phyloP scores from a whole-genome alignment of 192 early-diverging fungal species.

The Linnemannia zychae region DNA sequence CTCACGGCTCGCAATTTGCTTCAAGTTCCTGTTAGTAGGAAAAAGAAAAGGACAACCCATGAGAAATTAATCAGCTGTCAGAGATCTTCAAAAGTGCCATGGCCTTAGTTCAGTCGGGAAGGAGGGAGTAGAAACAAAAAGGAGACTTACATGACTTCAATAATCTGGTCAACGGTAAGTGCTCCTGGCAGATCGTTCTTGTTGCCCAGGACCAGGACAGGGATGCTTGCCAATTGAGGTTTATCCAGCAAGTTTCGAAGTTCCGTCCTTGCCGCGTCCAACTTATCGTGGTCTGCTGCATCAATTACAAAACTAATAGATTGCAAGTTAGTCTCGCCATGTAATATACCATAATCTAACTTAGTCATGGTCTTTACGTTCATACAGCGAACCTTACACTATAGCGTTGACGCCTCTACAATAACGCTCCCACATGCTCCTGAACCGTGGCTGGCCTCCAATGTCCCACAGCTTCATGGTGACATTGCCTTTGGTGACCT shows the following conservation, averaged over 20 bases:
- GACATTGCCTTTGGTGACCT: constrained; percentile 91
- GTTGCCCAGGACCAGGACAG: constrained; percentile 97
- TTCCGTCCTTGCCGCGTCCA: constrained; percentile 93
- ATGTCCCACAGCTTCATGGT: constrained; percentile 99
- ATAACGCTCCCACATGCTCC: constrained; percentile 96
- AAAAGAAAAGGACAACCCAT: background rate
- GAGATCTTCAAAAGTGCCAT: background rate
- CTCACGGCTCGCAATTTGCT: constrained; percentile 91
- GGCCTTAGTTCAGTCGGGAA: background rate
- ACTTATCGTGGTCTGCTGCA: constrained; percentile 93
- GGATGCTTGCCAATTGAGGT: constrained; percentile 92
- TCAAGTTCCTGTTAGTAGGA: constrained; percentile 74
- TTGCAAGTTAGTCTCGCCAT: too few species aligned
- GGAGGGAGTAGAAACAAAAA: background rate
- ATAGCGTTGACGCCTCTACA: constrained; percentile 97
- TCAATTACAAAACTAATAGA: constrained; percentile 97
- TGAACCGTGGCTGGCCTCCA: constrained; percentile 97
- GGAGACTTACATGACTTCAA: constrained; percentile 85
- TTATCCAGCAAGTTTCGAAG: constrained; percentile 93
- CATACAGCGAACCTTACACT: too few species aligned
- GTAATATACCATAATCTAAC: too few species aligned
- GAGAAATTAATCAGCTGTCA: background rate
- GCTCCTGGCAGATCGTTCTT: constrained; percentile 97
- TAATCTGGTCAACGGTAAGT: constrained; percentile 87
- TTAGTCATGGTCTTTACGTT: too few species aligned